phyloP scores from a whole-genome alignment of 2,329 filamentous ascomycete genomes.

The Aspergillus flavus region DNA sequence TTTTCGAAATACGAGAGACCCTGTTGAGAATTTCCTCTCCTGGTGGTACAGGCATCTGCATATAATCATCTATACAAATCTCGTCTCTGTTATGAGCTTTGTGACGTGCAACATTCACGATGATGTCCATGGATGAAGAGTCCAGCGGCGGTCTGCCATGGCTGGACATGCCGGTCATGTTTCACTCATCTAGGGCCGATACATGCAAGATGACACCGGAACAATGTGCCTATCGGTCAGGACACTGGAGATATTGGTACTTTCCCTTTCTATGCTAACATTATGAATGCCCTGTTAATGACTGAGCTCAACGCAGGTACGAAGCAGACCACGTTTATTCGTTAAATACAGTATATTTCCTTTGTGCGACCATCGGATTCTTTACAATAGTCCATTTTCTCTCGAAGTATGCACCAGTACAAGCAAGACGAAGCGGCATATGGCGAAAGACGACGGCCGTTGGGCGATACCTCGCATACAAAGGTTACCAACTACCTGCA shows the following conservation, averaged over 20 bases:
- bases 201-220: conserved; percentile 32
- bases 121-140: conserved; percentile 21
- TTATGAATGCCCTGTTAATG: background rate
- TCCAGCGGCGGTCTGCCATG: conserved; percentile 25
- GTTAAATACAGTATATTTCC: conserved; percentile 56
- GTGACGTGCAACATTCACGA: background rate
- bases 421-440: conserved; percentile 25
- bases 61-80: background rate
- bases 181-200: conserved; percentile 34
- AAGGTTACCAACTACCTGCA: conserved; percentile 36
- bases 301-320: conserved; percentile 44
- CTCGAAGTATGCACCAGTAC: conserved; percentile 31
- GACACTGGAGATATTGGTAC: conserved; percentile 37
- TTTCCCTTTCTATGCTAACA: background rate
- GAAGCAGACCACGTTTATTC: conserved; percentile 58
- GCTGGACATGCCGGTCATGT: conserved; percentile 35
- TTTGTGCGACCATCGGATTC: conserved; percentile 52
- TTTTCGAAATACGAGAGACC: too few species aligned
- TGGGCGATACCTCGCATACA: conserved; percentile 48
- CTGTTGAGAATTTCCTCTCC: background rate
- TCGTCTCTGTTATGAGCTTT: background rate
- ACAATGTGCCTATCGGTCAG: conserved; percentile 32
- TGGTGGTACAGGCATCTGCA: background rate
- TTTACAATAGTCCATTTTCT: conserved; percentile 49
- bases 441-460: conserved; percentile 40